These are phyloP conservation scores for Cordyceps fumosorosea DNA, from an alignment of 2,329 filamentous ascomycete species.

Conservation along the genomic window DNA sequence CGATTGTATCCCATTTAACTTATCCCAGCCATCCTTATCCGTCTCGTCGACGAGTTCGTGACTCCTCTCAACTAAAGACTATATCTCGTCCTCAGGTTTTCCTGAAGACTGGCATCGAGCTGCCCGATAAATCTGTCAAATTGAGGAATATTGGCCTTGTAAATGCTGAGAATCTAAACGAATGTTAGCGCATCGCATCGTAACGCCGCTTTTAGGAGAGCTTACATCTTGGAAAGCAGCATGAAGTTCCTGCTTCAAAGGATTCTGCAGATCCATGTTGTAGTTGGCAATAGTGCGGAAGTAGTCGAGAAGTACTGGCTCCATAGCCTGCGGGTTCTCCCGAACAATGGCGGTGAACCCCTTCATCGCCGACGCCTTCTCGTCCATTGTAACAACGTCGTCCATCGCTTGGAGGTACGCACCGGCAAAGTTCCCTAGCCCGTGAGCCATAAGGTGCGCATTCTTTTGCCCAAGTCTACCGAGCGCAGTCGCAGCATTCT, in stretches of 20 bases:
- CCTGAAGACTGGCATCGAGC: slow-evolving; percentile 43
- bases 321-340: slow-evolving; percentile 86
- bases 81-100: slow-evolving; percentile 43
- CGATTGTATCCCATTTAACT: not conserved
- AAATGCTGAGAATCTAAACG: slow-evolving; percentile 44
- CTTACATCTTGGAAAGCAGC: slow-evolving; percentile 71
- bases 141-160: slow-evolving; percentile 53
- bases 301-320: slow-evolving; percentile 73
- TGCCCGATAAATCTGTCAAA: slow-evolving; percentile 49
- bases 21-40: not conserved
- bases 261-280: slow-evolving; percentile 53
- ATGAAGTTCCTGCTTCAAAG: slow-evolving; percentile 59
- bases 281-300: slow-evolving; percentile 80
- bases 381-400: slow-evolving; percentile 79
- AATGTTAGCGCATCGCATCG: slow-evolving; percentile 2
- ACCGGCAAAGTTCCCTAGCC: slow-evolving; percentile 71
- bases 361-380: slow-evolving; percentile 89
- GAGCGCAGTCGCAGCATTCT: slow-evolving; percentile 91
- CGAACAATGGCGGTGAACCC: slow-evolving; percentile 83
- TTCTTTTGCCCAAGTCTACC: slow-evolving; percentile 80
- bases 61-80: slow-evolving; percentile 25
- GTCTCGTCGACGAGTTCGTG: not conserved
- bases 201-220: not conserved
- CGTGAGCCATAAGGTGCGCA: slow-evolving; percentile 67
- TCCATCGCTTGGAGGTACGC: slow-evolving; percentile 77